phyloP scores from a whole-genome alignment of 106 monocot species.

The Dendrobium huoshanense region DNA sequence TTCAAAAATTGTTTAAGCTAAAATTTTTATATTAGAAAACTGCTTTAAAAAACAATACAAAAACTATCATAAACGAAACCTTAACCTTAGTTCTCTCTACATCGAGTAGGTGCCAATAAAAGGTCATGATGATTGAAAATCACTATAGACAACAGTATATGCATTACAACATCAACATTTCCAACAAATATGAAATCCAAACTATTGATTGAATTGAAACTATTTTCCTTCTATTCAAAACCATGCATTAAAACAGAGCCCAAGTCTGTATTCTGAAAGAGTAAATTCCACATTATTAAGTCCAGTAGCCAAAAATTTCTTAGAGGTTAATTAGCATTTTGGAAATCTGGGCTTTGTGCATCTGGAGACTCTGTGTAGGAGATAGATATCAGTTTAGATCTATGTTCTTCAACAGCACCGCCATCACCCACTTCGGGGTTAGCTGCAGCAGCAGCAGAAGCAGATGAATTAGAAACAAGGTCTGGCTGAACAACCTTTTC shows the following conservation, averaged over 20 bases:
- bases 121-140: not conserved
- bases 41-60: too few relatives aligned
- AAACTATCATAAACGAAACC: too few relatives aligned
- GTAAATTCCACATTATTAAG: not conserved
- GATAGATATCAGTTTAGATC: constrained; percentile 28
- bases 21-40: too few relatives aligned
- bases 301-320: not conserved
- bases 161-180: not conserved
- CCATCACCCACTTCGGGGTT: not conserved
- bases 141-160: not conserved
- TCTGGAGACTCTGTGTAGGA: constrained; percentile 21
- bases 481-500: not conserved
- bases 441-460: too few relatives aligned
- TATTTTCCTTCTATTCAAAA: not conserved
- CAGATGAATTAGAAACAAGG: not conserved
- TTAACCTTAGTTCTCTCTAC: not conserved
- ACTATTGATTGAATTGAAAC: too few relatives aligned
- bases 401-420: constrained; percentile 14
- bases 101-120: too few relatives aligned
- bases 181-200: not conserved
- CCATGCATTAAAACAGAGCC: not conserved
- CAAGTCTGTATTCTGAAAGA: not conserved
- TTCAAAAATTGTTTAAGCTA: too few relatives aligned
- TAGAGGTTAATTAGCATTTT: not conserved
- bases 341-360: not conserved